Evolutionary conservation across 768 basidiomycete genomes (phyloP).

Genomic region (Tylopilus sp.): DNA sequence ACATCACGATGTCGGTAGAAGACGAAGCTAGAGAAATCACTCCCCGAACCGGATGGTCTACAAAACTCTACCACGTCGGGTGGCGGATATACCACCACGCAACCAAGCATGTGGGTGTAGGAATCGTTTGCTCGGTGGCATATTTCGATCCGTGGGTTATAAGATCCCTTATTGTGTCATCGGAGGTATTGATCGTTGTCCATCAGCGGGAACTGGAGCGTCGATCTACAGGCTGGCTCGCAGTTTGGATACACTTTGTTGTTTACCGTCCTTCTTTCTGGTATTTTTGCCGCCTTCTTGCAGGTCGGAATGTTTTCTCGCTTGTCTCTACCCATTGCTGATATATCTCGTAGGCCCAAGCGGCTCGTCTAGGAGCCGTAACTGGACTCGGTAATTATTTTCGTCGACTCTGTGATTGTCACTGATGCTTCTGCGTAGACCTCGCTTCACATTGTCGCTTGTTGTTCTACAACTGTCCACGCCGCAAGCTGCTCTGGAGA

Average conservation of each 20-base stretch:
- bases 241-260: slow-evolving; percentile 82
- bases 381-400: slow-evolving; percentile 65
- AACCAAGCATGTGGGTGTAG: slow-evolving; percentile 71
- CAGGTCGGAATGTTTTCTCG: slow-evolving; percentile 44
- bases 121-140: slow-evolving; percentile 83
- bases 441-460: slow-evolving; percentile 63
- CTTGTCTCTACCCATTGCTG: background rate
- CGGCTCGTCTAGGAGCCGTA: slow-evolving; percentile 77
- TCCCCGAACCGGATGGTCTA: slow-evolving; percentile 16
- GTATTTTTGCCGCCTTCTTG: slow-evolving; percentile 76
- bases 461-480: slow-evolving; percentile 61
- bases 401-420: background rate
- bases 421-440: slow-evolving; percentile 36
- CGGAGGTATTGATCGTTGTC: background rate
- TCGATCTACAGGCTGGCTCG: slow-evolving; percentile 85
- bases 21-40: slow-evolving; percentile 1
- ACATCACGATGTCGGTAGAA: slow-evolving; percentile 16
- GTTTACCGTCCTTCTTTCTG: slow-evolving; percentile 81
- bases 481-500: slow-evolving; percentile 52
- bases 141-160: slow-evolving; percentile 79
- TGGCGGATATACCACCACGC: slow-evolving; percentile 45
- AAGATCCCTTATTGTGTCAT: background rate
- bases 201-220: slow-evolving; percentile 80
- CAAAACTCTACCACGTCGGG: slow-evolving; percentile 21
- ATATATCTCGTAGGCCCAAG: slow-evolving; percentile 52